phyloP scores from a whole-genome alignment of 2,329 filamentous ascomycete species.

The Didymella sp. region DNA sequence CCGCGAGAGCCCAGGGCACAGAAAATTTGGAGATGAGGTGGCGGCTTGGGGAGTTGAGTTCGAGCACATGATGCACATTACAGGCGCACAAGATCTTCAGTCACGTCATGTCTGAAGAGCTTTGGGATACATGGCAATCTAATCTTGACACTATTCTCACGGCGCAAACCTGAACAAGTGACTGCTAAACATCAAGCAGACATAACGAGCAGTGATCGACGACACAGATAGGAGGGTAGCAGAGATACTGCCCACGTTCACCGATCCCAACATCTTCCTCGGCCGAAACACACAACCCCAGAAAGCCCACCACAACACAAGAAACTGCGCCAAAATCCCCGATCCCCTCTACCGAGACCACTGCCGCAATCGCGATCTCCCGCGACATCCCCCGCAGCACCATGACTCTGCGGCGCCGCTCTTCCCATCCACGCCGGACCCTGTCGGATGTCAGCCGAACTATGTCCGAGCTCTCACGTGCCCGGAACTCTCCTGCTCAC shows the following conservation, averaged over 20 bases:
- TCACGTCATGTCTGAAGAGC: neutral
- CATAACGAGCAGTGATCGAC: neutral
- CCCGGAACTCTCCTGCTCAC: too few species aligned
- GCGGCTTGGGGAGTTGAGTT: neutral
- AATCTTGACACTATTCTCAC: neutral
- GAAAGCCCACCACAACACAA: neutral
- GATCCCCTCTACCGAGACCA: neutral
- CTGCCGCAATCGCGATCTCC: neutral
- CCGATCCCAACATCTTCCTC: neutral
- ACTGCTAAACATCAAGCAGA: neutral
- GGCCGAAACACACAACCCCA: neutral
- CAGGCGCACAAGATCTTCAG: conserved; percentile 2
- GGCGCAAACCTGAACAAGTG: neutral
- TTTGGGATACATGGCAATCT: conserved; percentile 11
- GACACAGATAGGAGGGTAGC: accelerated
- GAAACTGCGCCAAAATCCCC: too few species aligned
- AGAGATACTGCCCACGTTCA: neutral
- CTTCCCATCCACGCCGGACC: neutral
- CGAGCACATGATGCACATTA: neutral
- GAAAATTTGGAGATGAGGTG: neutral
- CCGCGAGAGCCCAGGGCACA: neutral
- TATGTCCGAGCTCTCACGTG: neutral
- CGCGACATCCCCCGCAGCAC: neutral
- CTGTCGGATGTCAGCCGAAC: neutral
- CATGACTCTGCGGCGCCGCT: neutral